Base-by-base conservation (phyloP, 2,329 filamentous ascomycete genomes). In the Epichloe gansuensis region DNA sequence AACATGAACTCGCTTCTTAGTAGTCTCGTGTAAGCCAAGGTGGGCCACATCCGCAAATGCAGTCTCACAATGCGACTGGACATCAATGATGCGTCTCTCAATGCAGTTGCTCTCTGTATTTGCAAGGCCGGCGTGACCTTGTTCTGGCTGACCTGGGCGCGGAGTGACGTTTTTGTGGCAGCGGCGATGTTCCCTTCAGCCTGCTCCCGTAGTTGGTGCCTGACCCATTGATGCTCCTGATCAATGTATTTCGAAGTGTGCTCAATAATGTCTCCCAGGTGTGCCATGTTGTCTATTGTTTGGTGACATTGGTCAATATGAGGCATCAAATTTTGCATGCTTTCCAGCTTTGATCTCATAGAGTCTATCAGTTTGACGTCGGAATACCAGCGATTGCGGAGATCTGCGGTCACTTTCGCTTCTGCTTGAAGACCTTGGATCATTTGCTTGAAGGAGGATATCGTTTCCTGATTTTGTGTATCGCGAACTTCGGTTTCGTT, bases 181-280 rank as follows among this genome's bases (percentile, higher is more conserved):
- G 21, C 25, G 11, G 45, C 25, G 2, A 17, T 28, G 41, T 2
- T 21, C 12, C 41, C 25, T 21, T 50, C 47, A 37, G 47, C 6
- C 42, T 45, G 46, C 35, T 21, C 46, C 17, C 54, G 39, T 5
- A 67, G 52, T 37, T 64, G 58, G 21, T 60, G 44, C 13, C 56
- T 56, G 38, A 67, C 56, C 67, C 67, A 69, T 5, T 48, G 43
- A 21, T 56, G 57, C 52, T 69, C 67, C 42, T 52, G 43, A 3
- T 50, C 52, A 13, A 69, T 52, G 54, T 65, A 67, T 15, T 46
- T 46, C 17, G 63, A 61, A 4, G 65, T 65, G 5, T 62, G 60
- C 41, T 61, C 59, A 38, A 69, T 57, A 17, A 61, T 41, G 7
- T 60, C 54, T 41, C 62, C 66, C 13, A 67, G 47, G 17, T 61